Percentiles rank a stretch among this genome's conserved stretches.
Conservation (phyloP, 805 yeast genomes). For the Jamesozyma gamospora region DNA sequence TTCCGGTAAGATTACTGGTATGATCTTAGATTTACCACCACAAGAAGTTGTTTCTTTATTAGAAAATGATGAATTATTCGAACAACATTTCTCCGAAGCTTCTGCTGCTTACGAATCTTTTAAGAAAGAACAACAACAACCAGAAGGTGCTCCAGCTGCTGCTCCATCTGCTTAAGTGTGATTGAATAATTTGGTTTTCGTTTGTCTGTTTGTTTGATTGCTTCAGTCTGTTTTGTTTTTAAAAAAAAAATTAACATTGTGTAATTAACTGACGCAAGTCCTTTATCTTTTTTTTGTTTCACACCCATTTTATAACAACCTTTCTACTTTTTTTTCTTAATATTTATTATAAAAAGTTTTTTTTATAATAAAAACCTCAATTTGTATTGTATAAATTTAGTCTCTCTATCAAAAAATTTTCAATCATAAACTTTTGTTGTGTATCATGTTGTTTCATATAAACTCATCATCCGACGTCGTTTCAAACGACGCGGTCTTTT, state of each 20-base stretch:
- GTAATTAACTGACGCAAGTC: neutral
- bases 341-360: neutral
- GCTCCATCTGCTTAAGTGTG: neutral
- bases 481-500: no score
- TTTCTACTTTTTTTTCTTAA: neutral
- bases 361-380: neutral
- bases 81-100: constrained; percentile 89
- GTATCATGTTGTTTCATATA: neutral
- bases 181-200: no score
- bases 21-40: constrained; percentile 93
- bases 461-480: no score
- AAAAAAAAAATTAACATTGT: no score
- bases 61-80: constrained; percentile 83
- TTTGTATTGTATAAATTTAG: constrained; percentile 1
- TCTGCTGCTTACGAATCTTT: constrained; percentile 87
- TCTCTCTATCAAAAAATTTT: neutral
- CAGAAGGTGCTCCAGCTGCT: constrained; percentile 5
- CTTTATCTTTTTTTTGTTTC: neutral
- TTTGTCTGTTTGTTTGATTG: neutral
- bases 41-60: constrained; percentile 79
- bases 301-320: neutral
- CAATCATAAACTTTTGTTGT: neutral
- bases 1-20: constrained; percentile 98
- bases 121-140: constrained; percentile 43
- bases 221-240: neutral